Conservation (phyloP, 164 flowering plant genomes). For the Paratinospora sagittata region DNA sequence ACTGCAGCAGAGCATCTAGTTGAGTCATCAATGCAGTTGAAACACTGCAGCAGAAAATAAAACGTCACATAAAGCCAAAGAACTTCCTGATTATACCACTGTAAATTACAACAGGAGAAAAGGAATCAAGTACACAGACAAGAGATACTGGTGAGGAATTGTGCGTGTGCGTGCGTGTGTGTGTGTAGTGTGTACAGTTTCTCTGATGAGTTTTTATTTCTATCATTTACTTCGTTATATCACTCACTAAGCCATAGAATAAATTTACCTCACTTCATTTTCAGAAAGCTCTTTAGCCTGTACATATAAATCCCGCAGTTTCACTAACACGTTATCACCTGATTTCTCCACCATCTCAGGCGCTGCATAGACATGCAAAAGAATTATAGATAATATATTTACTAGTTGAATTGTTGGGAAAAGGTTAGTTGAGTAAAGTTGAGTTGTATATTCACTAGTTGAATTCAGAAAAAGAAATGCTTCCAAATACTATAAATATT, state of each 20-base stretch:
- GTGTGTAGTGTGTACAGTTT: neutral
- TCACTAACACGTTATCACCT: slow-evolving; percentile 57
- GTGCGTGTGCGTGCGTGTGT: neutral
- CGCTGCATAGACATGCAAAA: slow-evolving; percentile 41
- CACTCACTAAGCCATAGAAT: slow-evolving; percentile 2
- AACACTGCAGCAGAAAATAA: slow-evolving; percentile 41
- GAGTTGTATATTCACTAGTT: neutral
- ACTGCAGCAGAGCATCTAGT: slow-evolving; percentile 61
- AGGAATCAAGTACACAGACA: neutral
- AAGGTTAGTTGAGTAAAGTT: neutral
- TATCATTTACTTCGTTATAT: neutral
- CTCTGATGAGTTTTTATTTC: neutral
- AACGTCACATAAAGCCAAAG: neutral
- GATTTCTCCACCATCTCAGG: slow-evolving; percentile 92
- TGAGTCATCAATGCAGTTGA: slow-evolving; percentile 50
- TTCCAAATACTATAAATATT: neutral
- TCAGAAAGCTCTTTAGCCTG: slow-evolving; percentile 85
- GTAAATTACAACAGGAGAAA: neutral
- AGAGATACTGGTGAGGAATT: neutral
- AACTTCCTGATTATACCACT: neutral
- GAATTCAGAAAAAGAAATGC: neutral
- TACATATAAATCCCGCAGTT: slow-evolving; percentile 54
- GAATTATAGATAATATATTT: neutral
- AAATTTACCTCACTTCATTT: slow-evolving; percentile 57
- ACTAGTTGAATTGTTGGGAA: neutral